Conservation (phyloP, 2,329 filamentous ascomycete genomes). For the Aphanocladium album region DNA sequence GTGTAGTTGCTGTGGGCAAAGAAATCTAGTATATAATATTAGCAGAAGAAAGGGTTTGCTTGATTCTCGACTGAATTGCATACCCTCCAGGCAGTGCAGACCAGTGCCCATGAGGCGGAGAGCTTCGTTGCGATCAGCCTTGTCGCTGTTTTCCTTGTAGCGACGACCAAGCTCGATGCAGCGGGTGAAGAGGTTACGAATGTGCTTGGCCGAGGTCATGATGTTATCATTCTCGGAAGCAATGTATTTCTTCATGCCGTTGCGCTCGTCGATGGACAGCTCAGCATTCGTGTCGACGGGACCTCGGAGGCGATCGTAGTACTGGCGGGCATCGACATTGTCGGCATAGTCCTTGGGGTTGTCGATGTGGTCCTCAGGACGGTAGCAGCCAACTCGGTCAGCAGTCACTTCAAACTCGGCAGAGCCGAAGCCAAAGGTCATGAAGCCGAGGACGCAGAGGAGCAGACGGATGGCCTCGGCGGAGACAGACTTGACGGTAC, state of each 20-base stretch:
- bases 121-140: conserved; percentile 79
- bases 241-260: conserved; percentile 90
- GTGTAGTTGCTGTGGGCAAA: conserved; percentile 89
- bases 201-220: conserved; percentile 74
- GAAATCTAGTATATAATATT: conserved; percentile 57
- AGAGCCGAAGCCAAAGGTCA: conserved; percentile 68
- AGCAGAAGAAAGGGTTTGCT: no score
- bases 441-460: conserved; percentile 83
- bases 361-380: conserved; percentile 65
- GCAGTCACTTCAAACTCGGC: conserved; percentile 76
- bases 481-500: conserved; percentile 84
- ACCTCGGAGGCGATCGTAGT: conserved; percentile 74
- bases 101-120: conserved; percentile 82
- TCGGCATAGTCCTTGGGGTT: conserved; percentile 87
- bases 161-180: conserved; percentile 76
- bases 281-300: conserved; percentile 76
- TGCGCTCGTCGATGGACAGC: conserved; percentile 68
- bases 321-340: conserved; percentile 77
- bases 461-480: conserved; percentile 87
- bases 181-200: conserved; percentile 66
- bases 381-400: conserved; percentile 70
- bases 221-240: conserved; percentile 75
- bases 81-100: conserved; percentile 79
- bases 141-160: conserved; percentile 54
- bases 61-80: conserved; percentile 15